Evolutionary conservation across 148 eudicot species (phyloP), one percentile per base, ranked within the genome.

Genomic region (Gaultheria prostrata): DNA sequence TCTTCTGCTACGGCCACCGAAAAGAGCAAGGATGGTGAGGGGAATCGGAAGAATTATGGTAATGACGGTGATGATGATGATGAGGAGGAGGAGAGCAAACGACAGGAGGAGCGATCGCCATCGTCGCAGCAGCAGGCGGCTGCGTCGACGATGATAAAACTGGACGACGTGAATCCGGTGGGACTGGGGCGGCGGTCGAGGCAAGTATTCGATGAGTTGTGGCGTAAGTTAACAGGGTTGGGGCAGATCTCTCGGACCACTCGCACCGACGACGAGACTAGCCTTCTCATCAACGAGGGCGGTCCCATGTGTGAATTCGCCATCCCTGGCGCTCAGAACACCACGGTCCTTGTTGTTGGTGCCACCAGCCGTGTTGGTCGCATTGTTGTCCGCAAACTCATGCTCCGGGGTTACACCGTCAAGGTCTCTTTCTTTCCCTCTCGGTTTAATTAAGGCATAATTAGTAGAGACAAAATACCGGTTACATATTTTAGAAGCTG

Each of bases 351-450:
- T 59, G 99, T 96, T 4, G 95, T 93, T 15, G 99, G 99, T 67
- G 99, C 99, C 56, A 96, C 98, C 59, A 94, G 99, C 86, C 94
- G 99, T 14, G 97, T 94, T 26, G 99, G 99, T 26, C 91, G 98
- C 46, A 92, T 96, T 48, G 98, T 96, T 28, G 94, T 96, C 80
- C 89, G 99, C 21, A 96, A 96, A 87, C 99, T 96, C 82, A 96
- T 96, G 99, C 97, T 96, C 80, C 89, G 99, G 79, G 99, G 99
- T 35, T 96, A 96, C 89, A 85, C 88, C 46, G 99, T 96, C 85
- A 96, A 96, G 97, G 98, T 95, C 18, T 50, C 82, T 35, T 35
- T 77, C 35, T 76, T 26, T 30, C 57, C 7, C 30, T 70, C 48
- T 46, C 45, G 73, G 49, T 46, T 7, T 46, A 43, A n/a, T 7